phyloP scores from a whole-genome alignment of 805 yeast genomes.

The Saccharomycopsis lassenensis region DNA sequence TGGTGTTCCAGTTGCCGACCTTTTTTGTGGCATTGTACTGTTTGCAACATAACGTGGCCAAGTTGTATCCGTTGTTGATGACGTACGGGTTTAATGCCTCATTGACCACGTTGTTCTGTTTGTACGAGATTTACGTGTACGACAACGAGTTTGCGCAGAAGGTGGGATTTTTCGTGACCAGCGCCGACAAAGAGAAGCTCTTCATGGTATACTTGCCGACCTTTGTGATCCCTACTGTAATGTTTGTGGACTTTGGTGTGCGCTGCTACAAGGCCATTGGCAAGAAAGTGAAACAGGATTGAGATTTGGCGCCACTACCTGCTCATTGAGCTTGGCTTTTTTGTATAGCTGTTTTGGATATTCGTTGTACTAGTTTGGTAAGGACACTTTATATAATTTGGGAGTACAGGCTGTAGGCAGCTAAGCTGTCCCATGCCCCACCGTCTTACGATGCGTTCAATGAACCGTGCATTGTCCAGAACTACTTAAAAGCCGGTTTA shows the following conservation, averaged over 20 bases:
- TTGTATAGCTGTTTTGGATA: too few species aligned
- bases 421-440: too few species aligned
- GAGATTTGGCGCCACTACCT: too few species aligned
- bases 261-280: too few species aligned
- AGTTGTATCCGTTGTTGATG: slow-evolving; percentile 33
- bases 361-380: too few species aligned
- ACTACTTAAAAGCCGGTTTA: neutral
- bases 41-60: slow-evolving; percentile 21
- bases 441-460: too few species aligned
- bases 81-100: slow-evolving; percentile 78
- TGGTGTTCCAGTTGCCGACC: slow-evolving; percentile 69
- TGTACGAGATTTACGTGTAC: slow-evolving; percentile 33
- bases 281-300: too few species aligned
- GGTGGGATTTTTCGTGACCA: slow-evolving; percentile 26
- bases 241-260: slow-evolving; percentile 35
- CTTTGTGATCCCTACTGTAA: slow-evolving; percentile 47
- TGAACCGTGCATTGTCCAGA: too few species aligned
- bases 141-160: slow-evolving; percentile 6
- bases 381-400: too few species aligned
- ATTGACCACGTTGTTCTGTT: slow-evolving; percentile 66
- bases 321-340: too few species aligned
- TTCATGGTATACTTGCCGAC: slow-evolving; percentile 59
- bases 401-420: too few species aligned
- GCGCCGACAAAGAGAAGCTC: slow-evolving; percentile 32
- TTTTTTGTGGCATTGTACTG: slow-evolving; percentile 40